Evolutionary conservation across 2,329 filamentous ascomycete genomes (phyloP), one percentile per base, ranked within the genome.

Genomic region (Aspergillus piperis): DNA sequence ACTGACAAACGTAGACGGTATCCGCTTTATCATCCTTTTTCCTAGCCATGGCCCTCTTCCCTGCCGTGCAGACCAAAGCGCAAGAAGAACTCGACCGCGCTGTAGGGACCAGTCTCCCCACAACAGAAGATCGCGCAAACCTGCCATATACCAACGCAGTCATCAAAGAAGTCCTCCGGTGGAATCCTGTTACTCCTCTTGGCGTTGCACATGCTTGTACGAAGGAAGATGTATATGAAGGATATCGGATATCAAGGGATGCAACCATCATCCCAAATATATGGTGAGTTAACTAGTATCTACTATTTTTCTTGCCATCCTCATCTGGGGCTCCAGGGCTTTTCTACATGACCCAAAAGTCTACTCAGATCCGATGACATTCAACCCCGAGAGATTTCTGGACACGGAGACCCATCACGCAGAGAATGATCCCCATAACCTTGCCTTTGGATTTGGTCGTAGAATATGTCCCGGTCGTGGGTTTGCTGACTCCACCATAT

Each of bases 11-110:
- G 15, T 8, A 63, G 61, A 63, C 58, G 11, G 61, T 63, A 6
- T 63, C 58, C 1, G 41, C 58, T 2, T 15, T 60, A 3, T 52
- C 58, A 8, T 39, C 27, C 23, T 61, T 63, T 50, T 63, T 63
- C 44, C 47, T 63, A 0, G 61, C 58, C 8, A 61, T 61, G 61
- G 51, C 54, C 1, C 47, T 63, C 0, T 36, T 54, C 17, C 61
- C 58, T 1, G 47, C 54, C 0, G 73, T 83, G 25, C 79, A 82
- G 81, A 3, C 79, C 84, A 32, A 32, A 5, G 10, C 54, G 55
- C 6, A 65, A 62, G 11, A 66, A 63, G 57, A 77, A 83, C 58
- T 79, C 79, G 3, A 64, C 81, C n/a, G 71, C 80, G 39, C 75
- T 82, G 5, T 67, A 76, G 48, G 78, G 17, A 42, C 4, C 1